A percentile compares a stretch with the other conserved stretches of the same genome.
These are phyloP conservation scores for Jatropha podagrica DNA, from an alignment of 441 rosid species.

Conservation along the genomic window DNA sequence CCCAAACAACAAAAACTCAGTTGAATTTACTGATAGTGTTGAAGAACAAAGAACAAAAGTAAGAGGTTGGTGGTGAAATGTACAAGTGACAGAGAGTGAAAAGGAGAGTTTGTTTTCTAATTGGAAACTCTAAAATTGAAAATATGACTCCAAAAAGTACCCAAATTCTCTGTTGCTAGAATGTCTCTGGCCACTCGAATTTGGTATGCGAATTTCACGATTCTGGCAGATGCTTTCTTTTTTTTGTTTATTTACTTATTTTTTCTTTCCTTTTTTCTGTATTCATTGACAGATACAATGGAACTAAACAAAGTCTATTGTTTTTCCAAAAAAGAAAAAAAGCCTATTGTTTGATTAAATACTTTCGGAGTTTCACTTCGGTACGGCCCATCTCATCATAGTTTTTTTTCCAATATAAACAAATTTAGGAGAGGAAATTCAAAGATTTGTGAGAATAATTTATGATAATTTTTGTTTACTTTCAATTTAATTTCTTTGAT, in stretches of 20 bases:
- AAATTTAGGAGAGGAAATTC: too few species aligned
- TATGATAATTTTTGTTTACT: too few species aligned
- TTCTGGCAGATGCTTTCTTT: not conserved
- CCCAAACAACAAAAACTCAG: conserved; percentile 10
- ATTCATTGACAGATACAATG: not conserved
- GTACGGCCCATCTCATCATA: too few species aligned
- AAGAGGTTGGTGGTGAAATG: not conserved
- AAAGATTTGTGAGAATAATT: too few species aligned
- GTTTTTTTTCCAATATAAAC: too few species aligned
- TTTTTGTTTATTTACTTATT: not conserved
- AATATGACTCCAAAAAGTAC: not conserved
- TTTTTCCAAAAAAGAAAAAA: too few species aligned
- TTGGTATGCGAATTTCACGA: not conserved
- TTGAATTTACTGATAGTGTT: not conserved
- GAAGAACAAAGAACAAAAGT: not conserved
- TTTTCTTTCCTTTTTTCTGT: not conserved
- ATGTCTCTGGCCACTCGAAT: not conserved
- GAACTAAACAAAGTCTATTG: not conserved
- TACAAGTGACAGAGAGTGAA: not conserved
- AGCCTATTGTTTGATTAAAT: not conserved
- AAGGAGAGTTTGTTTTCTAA: not conserved
- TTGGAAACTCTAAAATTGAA: conserved; percentile 15
- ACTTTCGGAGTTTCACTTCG: not conserved
- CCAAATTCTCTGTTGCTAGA: conserved; percentile 7
- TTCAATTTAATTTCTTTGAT: too few species aligned